These are phyloP conservation scores for Carex myosuroides DNA, from an alignment of 176 grass and related monocot species.

Conservation along the genomic window DNA sequence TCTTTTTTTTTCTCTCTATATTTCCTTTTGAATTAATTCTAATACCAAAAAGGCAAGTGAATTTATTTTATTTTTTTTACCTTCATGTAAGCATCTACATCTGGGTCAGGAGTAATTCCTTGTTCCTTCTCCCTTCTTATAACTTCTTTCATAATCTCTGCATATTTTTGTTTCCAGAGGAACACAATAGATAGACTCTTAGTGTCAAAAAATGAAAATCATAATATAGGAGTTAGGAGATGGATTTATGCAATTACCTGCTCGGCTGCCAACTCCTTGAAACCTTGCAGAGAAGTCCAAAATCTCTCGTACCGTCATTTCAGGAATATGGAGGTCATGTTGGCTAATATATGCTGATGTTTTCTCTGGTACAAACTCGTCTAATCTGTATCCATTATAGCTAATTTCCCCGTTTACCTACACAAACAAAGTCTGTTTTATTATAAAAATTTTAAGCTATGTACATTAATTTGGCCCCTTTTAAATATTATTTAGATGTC, in stretches of 20 bases:
- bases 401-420: slow-evolving; percentile 42
- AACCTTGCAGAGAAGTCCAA: slow-evolving; percentile 66
- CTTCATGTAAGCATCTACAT: slow-evolving; percentile 90
- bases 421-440: not conserved
- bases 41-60: not conserved
- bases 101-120: slow-evolving; percentile 53
- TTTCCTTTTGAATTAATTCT: not conserved
- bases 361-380: slow-evolving; percentile 55
- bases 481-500: not conserved
- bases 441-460: not conserved
- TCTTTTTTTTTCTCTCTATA: not conserved
- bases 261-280: slow-evolving; percentile 54
- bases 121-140: slow-evolving; percentile 65
- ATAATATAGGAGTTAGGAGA: not conserved
- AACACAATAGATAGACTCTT: not conserved
- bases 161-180: slow-evolving; percentile 20
- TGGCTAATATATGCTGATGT: slow-evolving; percentile 63
- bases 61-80: slow-evolving; percentile 10
- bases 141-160: slow-evolving; percentile 66
- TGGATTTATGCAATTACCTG: slow-evolving; percentile 36
- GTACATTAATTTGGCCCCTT: not conserved
- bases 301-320: slow-evolving; percentile 70
- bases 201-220: not conserved
- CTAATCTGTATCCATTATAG: slow-evolving; percentile 52
- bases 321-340: slow-evolving; percentile 49